Evolutionary conservation across 805 yeast genomes (phyloP).

Genomic region (Saturnispora galanensis): DNA sequence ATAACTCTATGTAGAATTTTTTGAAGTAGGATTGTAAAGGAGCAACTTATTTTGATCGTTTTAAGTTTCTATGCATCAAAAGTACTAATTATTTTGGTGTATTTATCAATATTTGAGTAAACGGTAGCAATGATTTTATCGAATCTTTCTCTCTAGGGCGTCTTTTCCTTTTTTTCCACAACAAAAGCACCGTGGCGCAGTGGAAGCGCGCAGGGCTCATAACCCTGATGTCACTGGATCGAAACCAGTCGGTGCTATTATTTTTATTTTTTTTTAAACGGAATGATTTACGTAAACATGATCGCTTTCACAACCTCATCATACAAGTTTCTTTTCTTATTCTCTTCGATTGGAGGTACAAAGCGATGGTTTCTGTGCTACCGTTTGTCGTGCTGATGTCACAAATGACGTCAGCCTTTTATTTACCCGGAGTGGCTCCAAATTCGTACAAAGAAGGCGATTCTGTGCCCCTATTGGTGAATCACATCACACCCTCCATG

Average conservation of each 20-base stretch:
- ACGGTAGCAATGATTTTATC: neutral
- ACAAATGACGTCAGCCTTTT: constrained; percentile 35
- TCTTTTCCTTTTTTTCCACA: neutral
- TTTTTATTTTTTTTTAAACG: constrained; percentile 19
- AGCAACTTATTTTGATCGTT: too few relatives aligned
- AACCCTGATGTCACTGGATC: constrained; percentile 98
- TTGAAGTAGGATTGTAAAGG: too few relatives aligned
- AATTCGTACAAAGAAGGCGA: constrained; percentile 74
- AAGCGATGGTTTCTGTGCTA: neutral
- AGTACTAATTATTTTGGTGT: too few relatives aligned
- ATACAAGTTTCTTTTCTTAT: neutral
- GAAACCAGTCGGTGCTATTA: constrained; percentile 87
- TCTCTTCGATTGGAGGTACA: too few relatives aligned
- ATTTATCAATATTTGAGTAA: too few relatives aligned
- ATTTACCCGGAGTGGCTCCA: constrained; percentile 95
- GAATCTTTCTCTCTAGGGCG: neutral
- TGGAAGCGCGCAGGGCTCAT: constrained; percentile 99
- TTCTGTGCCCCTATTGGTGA: constrained; percentile 67
- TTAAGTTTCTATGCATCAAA: too few relatives aligned
- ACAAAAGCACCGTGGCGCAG: constrained; percentile 88
- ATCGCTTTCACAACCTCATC: too few relatives aligned
- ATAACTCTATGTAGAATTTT: too few relatives aligned
- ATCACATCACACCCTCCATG: constrained; percentile 78
- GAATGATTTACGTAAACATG: neutral
- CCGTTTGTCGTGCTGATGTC: neutral